A percentile compares a stretch with the other conserved stretches of the same genome.
phyloP scores from a whole-genome alignment of 2,329 filamentous ascomycete genomes.

The Sphaerostilbella broomeana region DNA sequence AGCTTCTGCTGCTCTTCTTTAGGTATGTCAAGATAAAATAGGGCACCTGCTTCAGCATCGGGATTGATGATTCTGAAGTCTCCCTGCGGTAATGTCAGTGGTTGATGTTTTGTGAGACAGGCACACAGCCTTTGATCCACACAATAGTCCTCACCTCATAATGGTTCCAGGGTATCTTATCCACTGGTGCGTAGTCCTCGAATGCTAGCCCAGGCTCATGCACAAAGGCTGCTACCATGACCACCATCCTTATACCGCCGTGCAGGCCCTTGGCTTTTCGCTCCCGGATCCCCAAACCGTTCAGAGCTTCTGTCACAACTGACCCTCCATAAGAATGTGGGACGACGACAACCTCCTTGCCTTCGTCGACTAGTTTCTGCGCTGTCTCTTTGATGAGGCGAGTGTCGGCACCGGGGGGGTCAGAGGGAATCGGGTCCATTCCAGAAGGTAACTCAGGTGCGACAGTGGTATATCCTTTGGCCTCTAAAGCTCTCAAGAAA shows the following conservation, averaged over 20 bases:
- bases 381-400: neutral
- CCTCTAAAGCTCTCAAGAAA: neutral
- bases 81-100: neutral
- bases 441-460: slow-evolving; percentile 1
- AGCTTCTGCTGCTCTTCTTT: slow-evolving; percentile 4
- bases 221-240: neutral
- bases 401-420: neutral
- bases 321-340: neutral
- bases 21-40: neutral
- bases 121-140: neutral
- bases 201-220: neutral
- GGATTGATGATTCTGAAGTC: neutral
- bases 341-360: neutral
- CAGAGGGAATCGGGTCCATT: neutral
- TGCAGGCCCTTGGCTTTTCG: neutral
- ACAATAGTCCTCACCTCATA: neutral
- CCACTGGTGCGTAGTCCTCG: neutral
- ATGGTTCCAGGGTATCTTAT: neutral
- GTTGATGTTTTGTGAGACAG: neutral
- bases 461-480: neutral
- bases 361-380: neutral
- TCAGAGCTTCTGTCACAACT: neutral
- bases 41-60: neutral
- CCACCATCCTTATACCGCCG: slow-evolving; percentile 1
- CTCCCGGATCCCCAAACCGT: neutral